Base-by-base conservation (phyloP, 768 basidiomycete species). In the Mycena galopus region DNA sequence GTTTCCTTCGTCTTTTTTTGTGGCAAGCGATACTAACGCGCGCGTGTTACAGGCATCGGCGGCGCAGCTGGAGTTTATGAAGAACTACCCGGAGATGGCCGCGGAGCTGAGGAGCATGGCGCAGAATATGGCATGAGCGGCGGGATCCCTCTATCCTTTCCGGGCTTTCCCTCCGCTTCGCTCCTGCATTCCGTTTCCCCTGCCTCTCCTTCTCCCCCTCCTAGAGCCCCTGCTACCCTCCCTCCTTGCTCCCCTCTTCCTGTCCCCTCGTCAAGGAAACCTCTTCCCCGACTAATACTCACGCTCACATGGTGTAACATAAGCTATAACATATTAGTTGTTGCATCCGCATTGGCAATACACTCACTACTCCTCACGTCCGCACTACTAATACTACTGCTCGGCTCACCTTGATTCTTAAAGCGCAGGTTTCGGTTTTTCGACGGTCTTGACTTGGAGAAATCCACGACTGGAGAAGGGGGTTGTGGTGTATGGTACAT, bases 81-180 rank as follows among this genome's bases (percentile, higher is more conserved):
- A 90, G 79, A 91, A 90, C 75, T 98, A 96, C 78, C 96, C 96
- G 0, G 88, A 92, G 66, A 91, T 93, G 89, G 94, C 93, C n/a
- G 86, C 85, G n/a, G 88, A 93, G 81, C 81, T 94, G 50, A 84
- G 80, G 27, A 84, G 82, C 75, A 85, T 89, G 62, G 88, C 88
- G 55, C 72, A 73, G 63, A 59, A 51, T 39, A 68, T 73, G 72
- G 57, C 63, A 37, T 69, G 62, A 68, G 37, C n/a, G n/a, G n/a
- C n/a, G n/a, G n/a, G 35, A 9, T 37, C 35, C 35, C 35, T 8
- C 35, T 37, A 37, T 16, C 35, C 35, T 1, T 37, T 37, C 35
- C 35, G 11, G 11, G 3, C 16, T 37, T 16, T 37, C n/a, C n/a
- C 35, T 37, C 35, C 35, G 35, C 35, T 37, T 16, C 16, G 10